These are phyloP conservation scores for Piper betle DNA, from an alignment of 164 flowering plant genomes.

Conservation along the genomic window DNA sequence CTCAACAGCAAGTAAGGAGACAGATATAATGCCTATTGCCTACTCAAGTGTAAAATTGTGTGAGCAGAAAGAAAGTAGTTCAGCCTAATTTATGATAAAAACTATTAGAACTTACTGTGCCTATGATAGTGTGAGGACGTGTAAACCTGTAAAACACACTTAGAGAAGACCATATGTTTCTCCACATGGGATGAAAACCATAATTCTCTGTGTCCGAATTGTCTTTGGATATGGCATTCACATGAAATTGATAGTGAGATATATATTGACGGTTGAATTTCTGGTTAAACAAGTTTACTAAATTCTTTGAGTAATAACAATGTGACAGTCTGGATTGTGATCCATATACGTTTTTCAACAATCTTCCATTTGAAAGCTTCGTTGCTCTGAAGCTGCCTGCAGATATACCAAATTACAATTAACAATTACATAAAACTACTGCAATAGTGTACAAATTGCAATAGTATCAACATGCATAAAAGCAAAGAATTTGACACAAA, in stretches of 20 bases:
- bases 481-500: too few relatives aligned
- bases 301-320: not conserved
- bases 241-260: conserved; percentile 11
- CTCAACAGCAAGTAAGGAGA: conserved; percentile 84
- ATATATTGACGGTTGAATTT: not conserved
- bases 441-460: not conserved
- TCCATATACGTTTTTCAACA: not conserved
- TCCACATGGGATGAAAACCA: conserved; percentile 18
- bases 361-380: not conserved
- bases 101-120: conserved; percentile 56
- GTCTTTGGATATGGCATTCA: conserved; percentile 41
- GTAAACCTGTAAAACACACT: conserved; percentile 83
- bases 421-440: not conserved
- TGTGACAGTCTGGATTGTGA: not conserved
- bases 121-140: conserved; percentile 85
- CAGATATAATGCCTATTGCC: conserved; percentile 83
- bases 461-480: not conserved
- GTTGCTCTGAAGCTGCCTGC: not conserved
- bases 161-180: conserved; percentile 20
- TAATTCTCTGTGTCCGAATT: conserved; percentile 41
- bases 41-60: conserved; percentile 23
- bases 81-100: conserved; percentile 4
- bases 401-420: not conserved
- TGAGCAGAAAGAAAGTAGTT: conserved; percentile 3
- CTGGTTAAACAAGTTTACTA: not conserved